These are phyloP conservation scores for Fraxinus quadrangulata DNA, from an alignment of 257 asterid genomes.

Conservation along the genomic window DNA sequence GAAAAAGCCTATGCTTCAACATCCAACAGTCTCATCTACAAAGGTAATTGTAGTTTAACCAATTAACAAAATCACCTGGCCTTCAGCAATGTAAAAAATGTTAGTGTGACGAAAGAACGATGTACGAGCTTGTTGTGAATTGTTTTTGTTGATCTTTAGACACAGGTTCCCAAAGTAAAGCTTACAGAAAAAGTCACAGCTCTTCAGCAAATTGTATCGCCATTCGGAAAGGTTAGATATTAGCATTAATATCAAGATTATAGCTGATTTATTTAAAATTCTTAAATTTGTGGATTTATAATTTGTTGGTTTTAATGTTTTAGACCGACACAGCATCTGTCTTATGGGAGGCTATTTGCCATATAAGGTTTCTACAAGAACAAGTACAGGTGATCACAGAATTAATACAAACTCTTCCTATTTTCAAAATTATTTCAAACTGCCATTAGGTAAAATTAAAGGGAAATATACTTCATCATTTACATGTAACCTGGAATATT, in stretches of 20 bases:
- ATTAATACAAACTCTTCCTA: not conserved
- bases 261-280: too few relatives aligned
- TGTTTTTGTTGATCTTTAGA: not conserved
- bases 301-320: not conserved
- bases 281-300: not conserved
- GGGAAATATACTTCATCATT: too few relatives aligned
- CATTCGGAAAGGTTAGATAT: constrained; percentile 40
- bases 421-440: too few relatives aligned
- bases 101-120: too few relatives aligned
- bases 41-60: constrained; percentile 23
- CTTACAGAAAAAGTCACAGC: constrained; percentile 34
- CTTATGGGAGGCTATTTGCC: constrained; percentile 35
- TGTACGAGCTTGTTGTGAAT: not conserved
- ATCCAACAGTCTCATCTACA: constrained; percentile 16
- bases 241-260: not conserved
- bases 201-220: constrained; percentile 44
- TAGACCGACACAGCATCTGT: constrained; percentile 47
- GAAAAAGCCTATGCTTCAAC: constrained; percentile 30
- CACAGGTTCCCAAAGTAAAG: constrained; percentile 36
- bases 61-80: too few relatives aligned
- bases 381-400: constrained; percentile 31
- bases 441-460: too few relatives aligned
- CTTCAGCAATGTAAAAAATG: too few relatives aligned
- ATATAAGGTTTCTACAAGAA: constrained; percentile 35
- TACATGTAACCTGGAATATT: not conserved